Evolutionary conservation across 2,329 filamentous ascomycete genomes (phyloP), one percentile per base, ranked within the genome.

Genomic region (Ophiocordyceps camponoti-leonardi): DNA sequence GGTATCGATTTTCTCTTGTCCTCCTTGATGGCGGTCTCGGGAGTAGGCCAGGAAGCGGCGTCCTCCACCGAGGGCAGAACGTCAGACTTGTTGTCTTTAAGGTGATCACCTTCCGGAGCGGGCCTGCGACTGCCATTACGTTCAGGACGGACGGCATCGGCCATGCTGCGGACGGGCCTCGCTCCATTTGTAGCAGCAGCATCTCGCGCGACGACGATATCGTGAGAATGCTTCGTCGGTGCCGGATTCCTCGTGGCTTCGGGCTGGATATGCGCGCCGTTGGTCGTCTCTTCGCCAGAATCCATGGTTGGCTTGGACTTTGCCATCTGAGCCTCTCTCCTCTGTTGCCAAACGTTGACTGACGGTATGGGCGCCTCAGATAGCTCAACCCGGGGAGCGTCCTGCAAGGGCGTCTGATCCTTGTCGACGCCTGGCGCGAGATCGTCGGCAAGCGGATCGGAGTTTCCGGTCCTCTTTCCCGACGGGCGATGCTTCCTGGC

Each of bases 291-390:
- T 54, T 75, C 75, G n/a, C 51, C 44, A n/a, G 54, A 48, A 19
- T 51, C 49, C 11, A 53, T 46, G 13, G 58, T 46, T 7, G 58
- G 49, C 54, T 69, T 73, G 22, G 61, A 58, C 59, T 77, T 80
- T 37, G 74, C 67, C 50, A 72, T 67, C 41, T 71, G 65, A 42
- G 78, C 79, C 55, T 86, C 81, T 54, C 74, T 81, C 46, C 88
- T 77, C 63, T 88, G 78, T 50, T 80, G 75, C 90, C 92, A 98
- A 50, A 88, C 69, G 61, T 98, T 98, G 47, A 95, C 83, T 2
- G 77, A 62, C 1, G 92, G 92, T 41, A 84, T 71, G 28, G 86
- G 83, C 18, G 90, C 90, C 49, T 92, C 86, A 42, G 82, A 81
- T 40, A 94, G 69, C 54, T 81, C 74, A 41, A 77, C 66, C 54